A percentile compares a stretch with the other conserved stretches of the same genome.
Conservation (phyloP, 164 flowering plant genomes). For the Vitis rotundifolia region DNA sequence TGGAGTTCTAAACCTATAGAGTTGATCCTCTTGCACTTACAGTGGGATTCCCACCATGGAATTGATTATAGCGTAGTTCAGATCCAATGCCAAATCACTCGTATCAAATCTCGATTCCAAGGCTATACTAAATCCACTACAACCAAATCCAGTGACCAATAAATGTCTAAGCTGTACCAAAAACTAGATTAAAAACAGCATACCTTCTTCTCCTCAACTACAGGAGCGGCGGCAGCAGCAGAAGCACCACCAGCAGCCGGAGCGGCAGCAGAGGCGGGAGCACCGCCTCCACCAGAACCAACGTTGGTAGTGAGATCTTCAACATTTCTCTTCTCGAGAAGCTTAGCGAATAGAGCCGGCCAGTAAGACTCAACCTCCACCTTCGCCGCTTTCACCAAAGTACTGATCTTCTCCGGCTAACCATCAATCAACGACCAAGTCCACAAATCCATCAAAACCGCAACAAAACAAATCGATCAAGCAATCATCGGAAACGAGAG, state of each 20-base stretch:
- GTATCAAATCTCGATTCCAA: no score
- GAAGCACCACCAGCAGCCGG: slow-evolving; percentile 16
- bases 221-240: slow-evolving; percentile 32
- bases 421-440: no score
- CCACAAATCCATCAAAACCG: background rate
- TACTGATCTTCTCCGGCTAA: slow-evolving; percentile 40
- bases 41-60: no score
- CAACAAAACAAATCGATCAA: background rate
- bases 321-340: slow-evolving; percentile 35
- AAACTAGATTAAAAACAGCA: no score
- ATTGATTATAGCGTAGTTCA: no score
- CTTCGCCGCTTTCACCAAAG: slow-evolving; percentile 33
- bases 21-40: no score
- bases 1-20: no score
- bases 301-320: slow-evolving; percentile 36
- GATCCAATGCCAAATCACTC: no score
- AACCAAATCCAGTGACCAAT: no score
- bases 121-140: no score
- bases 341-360: slow-evolving; percentile 45
- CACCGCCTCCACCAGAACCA: slow-evolving; percentile 35
- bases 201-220: slow-evolving; percentile 27
- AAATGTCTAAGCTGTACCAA: no score
- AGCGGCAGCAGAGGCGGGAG: slow-evolving; percentile 21
- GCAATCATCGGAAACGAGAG: background rate
- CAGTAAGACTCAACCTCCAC: slow-evolving; percentile 40